Evolutionary conservation across 306 rosid species (phyloP).

Genomic region (Prunus armeniaca): DNA sequence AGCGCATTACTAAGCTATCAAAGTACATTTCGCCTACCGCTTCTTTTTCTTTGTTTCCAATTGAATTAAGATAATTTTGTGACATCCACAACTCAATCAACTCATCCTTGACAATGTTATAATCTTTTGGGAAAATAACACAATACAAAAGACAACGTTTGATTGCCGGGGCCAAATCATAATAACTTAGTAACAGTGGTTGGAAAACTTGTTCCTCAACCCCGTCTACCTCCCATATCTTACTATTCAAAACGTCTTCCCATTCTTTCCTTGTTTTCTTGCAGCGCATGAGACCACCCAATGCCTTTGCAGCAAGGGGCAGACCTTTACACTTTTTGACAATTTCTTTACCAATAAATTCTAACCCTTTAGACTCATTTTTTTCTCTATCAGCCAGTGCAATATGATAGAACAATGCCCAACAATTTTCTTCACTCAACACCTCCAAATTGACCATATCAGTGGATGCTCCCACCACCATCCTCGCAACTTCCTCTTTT

Average conservation of each 20-base stretch:
- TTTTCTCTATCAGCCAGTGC: not conserved
- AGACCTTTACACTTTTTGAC: conserved; percentile 14
- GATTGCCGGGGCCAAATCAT: not conserved
- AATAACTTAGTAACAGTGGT: conserved; percentile 12
- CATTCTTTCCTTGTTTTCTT: not conserved
- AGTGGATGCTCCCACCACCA: conserved; percentile 4
- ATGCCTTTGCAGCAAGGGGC: conserved; percentile 18
- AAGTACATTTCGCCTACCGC: not conserved
- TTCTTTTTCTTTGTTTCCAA: not conserved
- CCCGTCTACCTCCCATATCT: not conserved
- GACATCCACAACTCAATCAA: not conserved
- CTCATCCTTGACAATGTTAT: not conserved
- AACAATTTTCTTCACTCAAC: conserved; percentile 6
- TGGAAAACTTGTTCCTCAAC: not conserved
- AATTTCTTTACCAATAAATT: conserved; percentile 6
- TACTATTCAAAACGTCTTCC: not conserved
- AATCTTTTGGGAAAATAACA: not conserved
- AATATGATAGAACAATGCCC: not conserved
- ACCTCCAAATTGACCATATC: not conserved
- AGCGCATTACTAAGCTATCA: not conserved
- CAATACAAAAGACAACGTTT: conserved; percentile 6
- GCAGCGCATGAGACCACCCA: not conserved
- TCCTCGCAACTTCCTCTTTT: not conserved
- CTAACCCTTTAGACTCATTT: not conserved
- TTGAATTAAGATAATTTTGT: not conserved